Evolutionary conservation across 2,329 filamentous ascomycete species (phyloP), one percentile per base, ranked within the genome.

Genomic region (Talaromyces islandicus): DNA sequence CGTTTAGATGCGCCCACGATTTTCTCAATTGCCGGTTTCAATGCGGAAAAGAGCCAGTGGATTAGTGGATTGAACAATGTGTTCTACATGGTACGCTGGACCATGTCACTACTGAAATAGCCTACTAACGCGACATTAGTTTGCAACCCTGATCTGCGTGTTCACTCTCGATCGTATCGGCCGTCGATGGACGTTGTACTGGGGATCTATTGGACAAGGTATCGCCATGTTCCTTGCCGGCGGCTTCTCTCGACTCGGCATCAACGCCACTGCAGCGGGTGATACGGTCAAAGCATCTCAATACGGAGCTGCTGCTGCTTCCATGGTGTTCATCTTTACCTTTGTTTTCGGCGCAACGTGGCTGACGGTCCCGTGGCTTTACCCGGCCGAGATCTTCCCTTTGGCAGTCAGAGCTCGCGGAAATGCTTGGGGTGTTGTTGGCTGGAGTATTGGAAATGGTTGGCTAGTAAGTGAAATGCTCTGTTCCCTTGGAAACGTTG

Each of bases 361-460:
- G 80, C 65, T 83, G 7, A 82, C 77, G 0, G 80, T 85, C 0
- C 84, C 84, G 1, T 85, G 84, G 84, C 72, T 89, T 0, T 88
- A 88, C 59, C 86, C 86, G 0, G 86, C 88, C 1, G 88, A 92
- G 69, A 91, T 91, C 59, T 91, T 90, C 67, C 88, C 88, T 0
- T 73, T 90, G 0, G 82, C 88, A 62, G 82, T 90, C 0, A 82
- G 89, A 24, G 88, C 89, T 1, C 87, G 88, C 65, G 89, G 88
- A 6, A 91, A 91, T 62, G 87, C 88, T 0, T 91, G 85, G 82
- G 88, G 89, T 21, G 88, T 91, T 0, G 83, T 90, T 0, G 88
- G 89, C 0, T 92, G 88, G 89, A 84, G 81, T 14, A 89, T 91
- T 56, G 88, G 89, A 0, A 90, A 90, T 64, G 88, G 87, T 17